Conservation (phyloP, 1,284 basidiomycete species). For the Hypsizygus ulmarius region DNA sequence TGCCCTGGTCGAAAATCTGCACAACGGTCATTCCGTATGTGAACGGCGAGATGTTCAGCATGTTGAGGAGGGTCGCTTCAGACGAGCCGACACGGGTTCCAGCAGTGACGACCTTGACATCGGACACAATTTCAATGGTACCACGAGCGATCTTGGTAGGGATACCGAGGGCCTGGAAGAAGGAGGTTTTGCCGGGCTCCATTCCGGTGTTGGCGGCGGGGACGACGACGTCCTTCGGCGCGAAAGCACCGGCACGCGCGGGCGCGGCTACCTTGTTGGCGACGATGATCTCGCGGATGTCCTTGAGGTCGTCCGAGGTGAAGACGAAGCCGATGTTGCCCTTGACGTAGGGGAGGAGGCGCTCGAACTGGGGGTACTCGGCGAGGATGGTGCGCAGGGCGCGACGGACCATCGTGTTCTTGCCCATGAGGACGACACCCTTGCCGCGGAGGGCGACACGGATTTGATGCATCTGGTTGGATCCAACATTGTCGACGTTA, state of each 20-base stretch:
- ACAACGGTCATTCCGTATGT: constrained; percentile 98
- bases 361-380: constrained; percentile 94
- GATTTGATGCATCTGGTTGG: constrained; percentile 99
- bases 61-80: constrained; percentile 98
- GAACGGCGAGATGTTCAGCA: constrained; percentile 98
- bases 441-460: constrained; percentile 95
- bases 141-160: constrained; percentile 99
- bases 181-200: constrained; percentile 99
- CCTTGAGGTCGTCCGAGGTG: constrained; percentile 91
- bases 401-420: constrained; percentile 99
- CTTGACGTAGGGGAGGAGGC: constrained; percentile 91
- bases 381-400: constrained; percentile 88
- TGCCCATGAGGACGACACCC: constrained; percentile 98
- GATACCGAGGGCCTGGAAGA: constrained; percentile 99
- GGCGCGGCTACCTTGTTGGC: constrained; percentile 98
- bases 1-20: constrained; percentile 91
- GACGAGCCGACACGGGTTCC: constrained; percentile 95
- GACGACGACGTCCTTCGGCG: constrained; percentile 90
- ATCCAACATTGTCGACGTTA: constrained; percentile 99
- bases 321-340: constrained; percentile 99
- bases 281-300: constrained; percentile 87
- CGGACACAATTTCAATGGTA: constrained; percentile 99
- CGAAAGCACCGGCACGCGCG: constrained; percentile 96
- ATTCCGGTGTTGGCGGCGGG: constrained; percentile 98
- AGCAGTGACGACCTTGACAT: constrained; percentile 92